These are phyloP conservation scores for Hyphodiscus sp. DNA, from an alignment of 2,329 filamentous ascomycete genomes.

Conservation along the genomic window DNA sequence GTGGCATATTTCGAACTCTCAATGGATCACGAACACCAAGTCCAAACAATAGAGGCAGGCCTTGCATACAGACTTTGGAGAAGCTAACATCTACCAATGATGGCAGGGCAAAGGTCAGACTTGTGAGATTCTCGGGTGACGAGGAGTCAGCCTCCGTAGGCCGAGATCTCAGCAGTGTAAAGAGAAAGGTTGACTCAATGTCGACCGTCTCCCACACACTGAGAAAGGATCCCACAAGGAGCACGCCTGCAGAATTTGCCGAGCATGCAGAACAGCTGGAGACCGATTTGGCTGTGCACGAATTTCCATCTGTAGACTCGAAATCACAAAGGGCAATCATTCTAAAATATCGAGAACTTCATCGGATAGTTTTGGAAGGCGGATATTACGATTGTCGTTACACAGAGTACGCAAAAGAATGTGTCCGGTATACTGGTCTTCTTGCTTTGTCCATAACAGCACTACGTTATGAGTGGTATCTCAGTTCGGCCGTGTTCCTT, in stretches of 20 bases:
- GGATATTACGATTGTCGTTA: constrained; percentile 55
- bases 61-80: not conserved
- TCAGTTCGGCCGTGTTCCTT: constrained; percentile 50
- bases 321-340: constrained; percentile 49
- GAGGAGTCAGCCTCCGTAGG: no score
- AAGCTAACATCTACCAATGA: no score
- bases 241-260: no score
- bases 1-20: constrained; percentile 35
- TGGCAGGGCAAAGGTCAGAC: no score
- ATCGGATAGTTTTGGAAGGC: constrained; percentile 46
- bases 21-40: not conserved
- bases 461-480: constrained; percentile 47
- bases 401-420: constrained; percentile 51
- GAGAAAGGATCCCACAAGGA: no score
- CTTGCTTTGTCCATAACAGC: constrained; percentile 42
- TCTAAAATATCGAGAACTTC: constrained; percentile 48
- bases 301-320: constrained; percentile 48
- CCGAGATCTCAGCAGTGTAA: no score
- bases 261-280: constrained; percentile 32
- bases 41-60: not conserved
- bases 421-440: constrained; percentile 45
- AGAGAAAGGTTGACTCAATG: no score
- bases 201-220: no score
- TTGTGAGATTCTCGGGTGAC: no score
- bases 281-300: constrained; percentile 34